phyloP scores from a whole-genome alignment of 2,329 filamentous ascomycete genomes.

The Berkeleyomyces rouxiae region DNA sequence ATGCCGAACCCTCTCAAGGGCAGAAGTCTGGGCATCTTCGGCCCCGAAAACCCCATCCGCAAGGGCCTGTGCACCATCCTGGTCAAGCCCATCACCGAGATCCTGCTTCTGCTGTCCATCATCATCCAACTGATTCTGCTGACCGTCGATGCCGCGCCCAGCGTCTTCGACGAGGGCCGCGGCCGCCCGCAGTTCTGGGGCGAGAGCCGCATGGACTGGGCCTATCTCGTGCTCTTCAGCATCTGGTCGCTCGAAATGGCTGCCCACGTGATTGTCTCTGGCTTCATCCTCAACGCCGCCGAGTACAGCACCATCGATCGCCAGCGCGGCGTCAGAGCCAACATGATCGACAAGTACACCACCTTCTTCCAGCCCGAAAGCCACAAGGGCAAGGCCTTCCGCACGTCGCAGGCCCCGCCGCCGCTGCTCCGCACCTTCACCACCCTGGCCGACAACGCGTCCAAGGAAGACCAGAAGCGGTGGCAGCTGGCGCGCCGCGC shows the following conservation, averaged over 20 bases:
- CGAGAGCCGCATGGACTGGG: conserved; percentile 53
- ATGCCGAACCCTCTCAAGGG: conserved; percentile 63
- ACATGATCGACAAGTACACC: conserved; percentile 58
- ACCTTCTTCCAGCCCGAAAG: conserved; percentile 69
- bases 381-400: conserved; percentile 37
- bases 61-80: conserved; percentile 64
- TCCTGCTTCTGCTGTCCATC: conserved; percentile 72
- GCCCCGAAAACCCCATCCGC: conserved; percentile 58
- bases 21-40: conserved; percentile 70
- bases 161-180: conserved; percentile 48
- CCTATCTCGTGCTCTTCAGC: conserved; percentile 65
- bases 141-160: conserved; percentile 61
- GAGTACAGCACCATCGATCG: conserved; percentile 88
- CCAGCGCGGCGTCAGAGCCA: conserved; percentile 54
- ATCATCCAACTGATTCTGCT: conserved; percentile 77
- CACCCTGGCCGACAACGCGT: conserved; percentile 49
- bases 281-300: conserved; percentile 73
- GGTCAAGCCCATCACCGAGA: conserved; percentile 75
- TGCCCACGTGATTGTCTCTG: conserved; percentile 78
- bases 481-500: conserved; percentile 76
- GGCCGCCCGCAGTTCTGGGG: conserved; percentile 51
- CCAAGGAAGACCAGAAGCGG: conserved; percentile 61
- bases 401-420: conserved; percentile 28
- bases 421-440: conserved; percentile 36
- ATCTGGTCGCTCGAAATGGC: conserved; percentile 79